Conservation (phyloP, 257 asterid species). For the Solanum tarijense region DNA sequence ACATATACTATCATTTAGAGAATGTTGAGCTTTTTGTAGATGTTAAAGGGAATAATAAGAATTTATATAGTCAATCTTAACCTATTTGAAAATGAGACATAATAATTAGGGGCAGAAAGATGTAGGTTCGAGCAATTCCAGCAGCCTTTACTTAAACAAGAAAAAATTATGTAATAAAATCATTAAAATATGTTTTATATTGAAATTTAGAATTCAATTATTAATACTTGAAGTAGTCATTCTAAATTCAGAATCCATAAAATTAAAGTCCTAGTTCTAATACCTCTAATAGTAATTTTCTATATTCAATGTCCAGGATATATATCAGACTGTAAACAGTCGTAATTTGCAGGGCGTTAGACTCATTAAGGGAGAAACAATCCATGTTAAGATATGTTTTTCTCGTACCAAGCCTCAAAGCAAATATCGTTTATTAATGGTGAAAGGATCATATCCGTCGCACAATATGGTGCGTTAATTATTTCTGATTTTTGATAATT, state of each 20-base stretch:
- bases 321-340: accelerated
- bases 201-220: neutral
- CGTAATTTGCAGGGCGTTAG: accelerated
- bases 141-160: neutral
- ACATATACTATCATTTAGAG: neutral
- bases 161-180: neutral
- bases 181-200: neutral
- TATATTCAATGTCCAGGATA: neutral
- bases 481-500: neutral
- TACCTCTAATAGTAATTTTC: neutral
- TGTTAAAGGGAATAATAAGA: neutral
- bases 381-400: neutral
- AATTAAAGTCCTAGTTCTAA: neutral
- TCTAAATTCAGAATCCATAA: neutral
- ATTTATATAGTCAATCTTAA: neutral
- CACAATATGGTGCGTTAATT: neutral
- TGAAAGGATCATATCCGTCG: neutral
- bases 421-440: neutral
- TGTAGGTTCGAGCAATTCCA: neutral
- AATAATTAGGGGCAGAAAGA: neutral
- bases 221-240: neutral
- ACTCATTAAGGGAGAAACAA: neutral
- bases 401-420: neutral
- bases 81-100: neutral
- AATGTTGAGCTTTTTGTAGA: neutral